phyloP scores from a whole-genome alignment of 2,329 filamentous ascomycete species.

The Penicillium sp. region DNA sequence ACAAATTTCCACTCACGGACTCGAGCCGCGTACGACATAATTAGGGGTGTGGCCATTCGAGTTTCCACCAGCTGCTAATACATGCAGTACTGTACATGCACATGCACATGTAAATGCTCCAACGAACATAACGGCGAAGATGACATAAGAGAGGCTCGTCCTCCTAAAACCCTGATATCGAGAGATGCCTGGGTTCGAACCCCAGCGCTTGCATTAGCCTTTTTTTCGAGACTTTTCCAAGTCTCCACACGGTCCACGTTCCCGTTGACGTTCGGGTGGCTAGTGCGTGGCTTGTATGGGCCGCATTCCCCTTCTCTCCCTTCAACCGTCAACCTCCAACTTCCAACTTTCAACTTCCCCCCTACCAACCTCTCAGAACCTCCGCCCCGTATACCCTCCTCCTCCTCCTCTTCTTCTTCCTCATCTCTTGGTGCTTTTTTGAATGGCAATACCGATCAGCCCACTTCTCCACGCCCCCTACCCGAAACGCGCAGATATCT shows the following conservation, averaged over 20 bases:
- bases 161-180: too few relatives aligned
- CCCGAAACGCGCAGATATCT: slow-evolving; percentile 26
- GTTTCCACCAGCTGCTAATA: too few relatives aligned
- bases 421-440: slow-evolving; percentile 11
- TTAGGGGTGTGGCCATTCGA: slow-evolving; percentile 18
- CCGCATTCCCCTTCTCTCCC: slow-evolving; percentile 7
- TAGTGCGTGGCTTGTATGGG: slow-evolving; percentile 16
- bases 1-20: slow-evolving; percentile 21
- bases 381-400: neutral
- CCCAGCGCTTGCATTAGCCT: too few relatives aligned
- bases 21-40: slow-evolving; percentile 17
- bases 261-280: slow-evolving; percentile 26
- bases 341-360: neutral
- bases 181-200: too few relatives aligned
- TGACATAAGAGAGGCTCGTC: too few relatives aligned
- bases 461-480: slow-evolving; percentile 15
- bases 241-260: slow-evolving; percentile 29
- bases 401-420: slow-evolving; percentile 2
- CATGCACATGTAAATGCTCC: too few relatives aligned
- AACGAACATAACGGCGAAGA: too few relatives aligned
- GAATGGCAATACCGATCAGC: slow-evolving; percentile 27
- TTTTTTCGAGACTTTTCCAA: too few relatives aligned
- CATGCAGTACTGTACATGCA: too few relatives aligned
- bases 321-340: neutral
- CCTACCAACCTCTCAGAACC: slow-evolving; percentile 2